Percentiles rank a stretch among this genome's conserved stretches.
phyloP scores from a whole-genome alignment of 371 early-diverging fungal species.

The Syncephalastrum sp. region DNA sequence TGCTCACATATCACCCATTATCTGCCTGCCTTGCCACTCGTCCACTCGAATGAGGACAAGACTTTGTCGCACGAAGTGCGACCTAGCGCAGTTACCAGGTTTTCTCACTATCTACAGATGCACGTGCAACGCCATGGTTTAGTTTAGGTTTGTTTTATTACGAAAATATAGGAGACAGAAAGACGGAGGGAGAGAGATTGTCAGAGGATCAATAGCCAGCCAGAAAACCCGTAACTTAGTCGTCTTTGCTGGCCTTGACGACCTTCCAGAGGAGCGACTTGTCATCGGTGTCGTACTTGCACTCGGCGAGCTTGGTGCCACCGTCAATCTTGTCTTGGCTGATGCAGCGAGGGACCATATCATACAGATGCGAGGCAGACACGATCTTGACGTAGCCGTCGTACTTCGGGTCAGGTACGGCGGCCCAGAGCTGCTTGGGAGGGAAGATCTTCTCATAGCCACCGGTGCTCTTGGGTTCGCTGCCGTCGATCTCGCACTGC shows the following conservation, averaged over 20 bases:
- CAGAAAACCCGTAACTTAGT: too few relatives aligned
- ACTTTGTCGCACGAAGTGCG: too few relatives aligned
- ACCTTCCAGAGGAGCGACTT: slow-evolving; percentile 25
- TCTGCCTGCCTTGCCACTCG: too few relatives aligned
- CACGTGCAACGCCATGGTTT: too few relatives aligned
- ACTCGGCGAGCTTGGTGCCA: slow-evolving; percentile 26
- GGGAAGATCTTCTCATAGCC: slow-evolving; percentile 26
- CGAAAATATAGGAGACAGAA: too few relatives aligned
- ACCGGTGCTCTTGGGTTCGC: slow-evolving; percentile 11
- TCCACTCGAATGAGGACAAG: too few relatives aligned
- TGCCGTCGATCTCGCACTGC: slow-evolving; percentile 36
- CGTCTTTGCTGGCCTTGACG: slow-evolving; percentile 2
- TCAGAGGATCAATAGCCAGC: too few relatives aligned
- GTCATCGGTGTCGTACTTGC: slow-evolving; percentile 27
- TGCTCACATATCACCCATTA: too few relatives aligned
- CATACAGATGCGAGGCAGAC: slow-evolving; percentile 33
- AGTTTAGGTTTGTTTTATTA: too few relatives aligned
- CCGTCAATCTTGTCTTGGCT: slow-evolving; percentile 20
- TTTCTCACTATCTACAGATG: too few relatives aligned
- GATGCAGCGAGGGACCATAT: slow-evolving; percentile 34
- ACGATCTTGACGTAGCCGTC: slow-evolving; percentile 26
- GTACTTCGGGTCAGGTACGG: slow-evolving; percentile 21
- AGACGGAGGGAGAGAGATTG: too few relatives aligned
- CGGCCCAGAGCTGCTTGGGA: slow-evolving; percentile 34
- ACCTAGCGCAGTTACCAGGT: too few relatives aligned